A percentile compares a stretch with the other conserved stretches of the same genome.
Conservation (phyloP, 192 early-diverging fungal species). For the Cetraspora pellucida region DNA sequence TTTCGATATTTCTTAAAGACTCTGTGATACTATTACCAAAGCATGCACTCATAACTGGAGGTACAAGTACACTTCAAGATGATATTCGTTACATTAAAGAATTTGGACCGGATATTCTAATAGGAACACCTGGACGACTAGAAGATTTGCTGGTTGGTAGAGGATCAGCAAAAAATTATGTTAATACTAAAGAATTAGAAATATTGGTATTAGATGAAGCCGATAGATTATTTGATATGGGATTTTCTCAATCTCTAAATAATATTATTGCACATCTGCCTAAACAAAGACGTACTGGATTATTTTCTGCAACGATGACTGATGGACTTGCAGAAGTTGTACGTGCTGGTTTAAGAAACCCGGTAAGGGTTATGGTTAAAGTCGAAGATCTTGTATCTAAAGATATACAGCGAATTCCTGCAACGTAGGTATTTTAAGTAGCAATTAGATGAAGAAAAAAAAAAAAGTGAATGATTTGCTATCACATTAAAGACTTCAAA, state of each 20-base stretch:
- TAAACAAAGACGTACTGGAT: constrained; percentile 91
- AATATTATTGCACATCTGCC: constrained; percentile 81
- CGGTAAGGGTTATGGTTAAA: constrained; percentile 86
- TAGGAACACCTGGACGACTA: constrained; percentile 89
- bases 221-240: constrained; percentile 92
- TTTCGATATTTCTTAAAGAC: constrained; percentile 62
- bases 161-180: constrained; percentile 40
- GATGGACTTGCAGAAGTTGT: constrained; percentile 85
- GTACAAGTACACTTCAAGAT: constrained; percentile 58
- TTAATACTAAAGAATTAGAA: constrained; percentile 81
- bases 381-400: constrained; percentile 66
- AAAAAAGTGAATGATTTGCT: constrained; percentile 35
- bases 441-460: neutral
- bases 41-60: constrained; percentile 76
- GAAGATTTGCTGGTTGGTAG: constrained; percentile 70
- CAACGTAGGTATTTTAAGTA: constrained; percentile 47
- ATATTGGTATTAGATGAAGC: constrained; percentile 94
- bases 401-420: constrained; percentile 63
- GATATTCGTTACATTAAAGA: constrained; percentile 67
- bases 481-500: constrained; percentile 50
- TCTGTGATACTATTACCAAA: constrained; percentile 40
- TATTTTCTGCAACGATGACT: constrained; percentile 97
- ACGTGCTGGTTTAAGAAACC: constrained; percentile 87
- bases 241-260: constrained; percentile 80
- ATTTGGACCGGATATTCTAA: constrained; percentile 76